Evolutionary conservation across 1,284 basidiomycete genomes (phyloP).

Genomic region (Cryptococcus sp.): DNA sequence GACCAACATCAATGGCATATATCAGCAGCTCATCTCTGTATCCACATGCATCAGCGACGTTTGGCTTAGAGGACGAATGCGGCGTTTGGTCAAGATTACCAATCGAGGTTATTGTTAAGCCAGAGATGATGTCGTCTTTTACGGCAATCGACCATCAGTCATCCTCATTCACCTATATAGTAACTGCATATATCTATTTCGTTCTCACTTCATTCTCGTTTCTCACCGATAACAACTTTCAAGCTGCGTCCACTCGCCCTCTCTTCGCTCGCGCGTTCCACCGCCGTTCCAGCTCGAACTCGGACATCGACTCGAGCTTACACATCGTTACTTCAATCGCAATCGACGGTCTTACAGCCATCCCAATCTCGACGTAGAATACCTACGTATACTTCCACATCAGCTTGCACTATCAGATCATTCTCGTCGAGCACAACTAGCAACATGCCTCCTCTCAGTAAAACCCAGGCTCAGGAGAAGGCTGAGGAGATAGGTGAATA

Average conservation of each 20-base stretch:
- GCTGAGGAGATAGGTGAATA: constrained; percentile 46
- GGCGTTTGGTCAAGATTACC: too few species aligned
- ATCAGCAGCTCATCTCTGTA: too few species aligned
- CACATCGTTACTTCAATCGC: background rate
- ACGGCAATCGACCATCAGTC: too few species aligned
- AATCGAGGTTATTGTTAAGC: too few species aligned
- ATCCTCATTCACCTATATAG: too few species aligned
- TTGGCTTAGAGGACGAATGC: too few species aligned
- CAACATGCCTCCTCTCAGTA: constrained; percentile 51
- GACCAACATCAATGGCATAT: too few species aligned
- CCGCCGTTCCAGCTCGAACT: constrained; percentile 3
- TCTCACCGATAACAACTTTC: background rate
- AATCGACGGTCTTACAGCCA: background rate
- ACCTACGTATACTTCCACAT: background rate
- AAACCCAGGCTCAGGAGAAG: constrained; percentile 38
- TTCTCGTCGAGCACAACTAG: constrained; percentile 23
- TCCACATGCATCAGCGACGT: too few species aligned
- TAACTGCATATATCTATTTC: background rate
- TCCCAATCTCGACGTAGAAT: background rate
- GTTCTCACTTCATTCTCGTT: background rate
- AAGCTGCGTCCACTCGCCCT: constrained; percentile 15
- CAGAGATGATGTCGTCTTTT: too few species aligned
- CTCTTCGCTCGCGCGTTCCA: constrained; percentile 3
- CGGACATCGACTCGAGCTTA: constrained; percentile 2
- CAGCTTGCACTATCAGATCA: constrained; percentile 9